Evolutionary conservation across 768 basidiomycete species (phyloP).

Genomic region (Boletus reticuloceps): DNA sequence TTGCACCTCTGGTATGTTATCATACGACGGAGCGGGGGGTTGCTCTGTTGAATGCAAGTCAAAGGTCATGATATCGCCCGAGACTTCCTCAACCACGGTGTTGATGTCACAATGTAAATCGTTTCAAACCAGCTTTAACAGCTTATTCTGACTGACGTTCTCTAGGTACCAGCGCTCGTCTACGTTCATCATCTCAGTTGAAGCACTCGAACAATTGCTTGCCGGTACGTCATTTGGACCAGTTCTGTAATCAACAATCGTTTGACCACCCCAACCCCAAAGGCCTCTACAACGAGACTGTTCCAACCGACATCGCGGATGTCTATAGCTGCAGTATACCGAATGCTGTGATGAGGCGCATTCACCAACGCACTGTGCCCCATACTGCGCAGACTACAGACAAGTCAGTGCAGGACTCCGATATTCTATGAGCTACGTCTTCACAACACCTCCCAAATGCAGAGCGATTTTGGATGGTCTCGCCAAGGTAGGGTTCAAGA

Average conservation of each 20-base stretch:
- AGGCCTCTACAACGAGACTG: not conserved
- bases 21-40: not conserved
- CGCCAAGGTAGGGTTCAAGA: constrained; percentile 37
- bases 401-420: constrained; percentile 16
- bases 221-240: not conserved
- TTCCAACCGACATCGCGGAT: constrained; percentile 24
- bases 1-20: constrained; percentile 54
- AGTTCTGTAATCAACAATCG: not conserved
- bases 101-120: constrained; percentile 30
- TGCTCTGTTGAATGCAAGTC: constrained; percentile 7
- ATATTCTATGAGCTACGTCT: too few relatives aligned
- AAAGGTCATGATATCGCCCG: constrained; percentile 38
- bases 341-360: constrained; percentile 6
- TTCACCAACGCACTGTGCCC: constrained; percentile 21
- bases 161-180: constrained; percentile 3
- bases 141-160: not conserved
- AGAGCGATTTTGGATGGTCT: constrained; percentile 40
- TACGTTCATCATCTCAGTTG: not conserved
- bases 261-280: too few relatives aligned
- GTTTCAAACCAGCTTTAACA: not conserved
- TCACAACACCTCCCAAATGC: not conserved
- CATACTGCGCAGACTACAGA: constrained; percentile 21
- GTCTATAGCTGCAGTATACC: constrained; percentile 16
- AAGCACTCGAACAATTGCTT: not conserved
- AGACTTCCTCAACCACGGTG: constrained; percentile 30